These are phyloP conservation scores for Synchytrium microbalum DNA, from an alignment of 371 early-diverging fungal species.

Conservation along the genomic window DNA sequence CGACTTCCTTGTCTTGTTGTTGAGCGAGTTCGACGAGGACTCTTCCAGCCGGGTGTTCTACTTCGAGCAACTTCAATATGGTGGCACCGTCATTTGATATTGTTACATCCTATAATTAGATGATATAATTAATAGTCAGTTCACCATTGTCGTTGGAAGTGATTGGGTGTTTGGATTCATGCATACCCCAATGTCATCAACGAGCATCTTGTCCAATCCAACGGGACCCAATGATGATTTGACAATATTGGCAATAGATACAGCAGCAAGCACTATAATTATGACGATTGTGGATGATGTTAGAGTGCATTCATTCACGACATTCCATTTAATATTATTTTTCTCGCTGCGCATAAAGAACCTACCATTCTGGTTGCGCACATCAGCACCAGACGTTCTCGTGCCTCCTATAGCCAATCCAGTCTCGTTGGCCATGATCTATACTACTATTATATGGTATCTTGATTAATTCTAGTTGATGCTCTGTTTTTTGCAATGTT, in stretches of 20 bases:
- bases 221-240: slow-evolving; percentile 99
- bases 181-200: slow-evolving; percentile 97
- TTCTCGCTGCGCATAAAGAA: neutral
- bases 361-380: slow-evolving; percentile 92
- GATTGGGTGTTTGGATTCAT: neutral
- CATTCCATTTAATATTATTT: slow-evolving; percentile 7
- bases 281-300: neutral
- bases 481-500: neutral
- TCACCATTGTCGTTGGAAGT: neutral
- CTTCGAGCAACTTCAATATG: slow-evolving; percentile 93
- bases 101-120: slow-evolving; percentile 77
- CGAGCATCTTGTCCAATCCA: slow-evolving; percentile 99
- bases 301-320: neutral
- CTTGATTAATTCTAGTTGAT: neutral
- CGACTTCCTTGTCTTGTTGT: slow-evolving; percentile 99
- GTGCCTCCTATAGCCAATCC: slow-evolving; percentile 59
- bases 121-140: neutral
- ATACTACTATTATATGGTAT: neutral
- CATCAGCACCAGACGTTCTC: slow-evolving; percentile 88
- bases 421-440: neutral
- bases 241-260: slow-evolving; percentile 95
- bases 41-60: slow-evolving; percentile 97
- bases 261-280: slow-evolving; percentile 57
- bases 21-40: slow-evolving; percentile 98
- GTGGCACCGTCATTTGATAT: slow-evolving; percentile 99